Base-by-base conservation (phyloP, 2,329 filamentous ascomycete genomes). In the Myriosclerotinia curreyana region DNA sequence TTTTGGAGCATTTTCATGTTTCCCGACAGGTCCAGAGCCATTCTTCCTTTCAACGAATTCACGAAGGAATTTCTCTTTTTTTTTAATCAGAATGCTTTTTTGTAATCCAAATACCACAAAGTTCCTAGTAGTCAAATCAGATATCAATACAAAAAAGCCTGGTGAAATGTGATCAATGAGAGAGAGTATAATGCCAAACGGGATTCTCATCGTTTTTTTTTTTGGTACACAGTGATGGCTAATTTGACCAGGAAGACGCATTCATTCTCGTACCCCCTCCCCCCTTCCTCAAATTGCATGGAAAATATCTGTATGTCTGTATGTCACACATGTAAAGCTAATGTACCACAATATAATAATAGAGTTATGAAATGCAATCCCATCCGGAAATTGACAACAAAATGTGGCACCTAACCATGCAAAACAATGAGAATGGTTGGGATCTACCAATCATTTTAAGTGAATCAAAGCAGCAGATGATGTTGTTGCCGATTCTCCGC, bases 71-170 rank as follows among this genome's bases (percentile, higher is more conserved):
- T 65, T 70, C 68, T 66, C 69, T 71, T 64, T 66, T 65, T n/a
- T 66, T 70, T 73, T 68, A 73, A 69, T 71, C 70, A 70, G 68
- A 64, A 61, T 71, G 62, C 69, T 68, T 70, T 69, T 72, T 72
- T 72, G 70, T 73, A 74, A 73, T 72, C 66, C 67, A 68, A 65
- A 62, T 62, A 54, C 34, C 54, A 59, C 48, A 15, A 61, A 54
- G n/a, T n/a, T 52, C 62, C 55, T 64, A 59, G 62, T 64, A 54
- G 28, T 42, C 61, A 65, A 58, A 59, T 42, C 44, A 60, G 40
- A 50, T 64, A 52, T 36, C 55, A 59, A 48, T 36, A 36, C 12
- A 14, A 58, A 59, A 59, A 59, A n/a, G n/a, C 8, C 20, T 12
- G 17, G 20, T 36, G 14, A 34, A 48, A 58, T 58, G 42, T 59